phyloP scores from a whole-genome alignment of 805 yeast species.

The Lachancea quebecensis region DNA sequence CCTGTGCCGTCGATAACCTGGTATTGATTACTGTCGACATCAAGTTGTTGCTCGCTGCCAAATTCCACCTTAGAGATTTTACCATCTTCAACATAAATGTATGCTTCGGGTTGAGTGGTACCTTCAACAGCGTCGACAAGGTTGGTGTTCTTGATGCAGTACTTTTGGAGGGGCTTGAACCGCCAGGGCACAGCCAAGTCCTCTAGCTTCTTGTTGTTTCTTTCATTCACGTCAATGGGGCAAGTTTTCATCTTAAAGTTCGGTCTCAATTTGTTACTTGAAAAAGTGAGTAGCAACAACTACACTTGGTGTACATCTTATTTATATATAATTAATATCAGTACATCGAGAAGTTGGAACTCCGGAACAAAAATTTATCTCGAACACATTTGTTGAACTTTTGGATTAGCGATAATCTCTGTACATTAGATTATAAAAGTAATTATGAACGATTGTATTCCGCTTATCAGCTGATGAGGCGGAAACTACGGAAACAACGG shows the following conservation, averaged over 20 bases:
- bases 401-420: too few relatives aligned
- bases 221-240: constrained; percentile 8
- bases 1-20: constrained; percentile 10
- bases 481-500: too few relatives aligned
- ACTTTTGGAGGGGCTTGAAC: constrained; percentile 1
- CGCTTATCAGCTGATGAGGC: too few relatives aligned
- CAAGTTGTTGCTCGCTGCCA: not conserved
- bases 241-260: not conserved
- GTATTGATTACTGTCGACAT: constrained; percentile 3
- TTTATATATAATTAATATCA: too few relatives aligned
- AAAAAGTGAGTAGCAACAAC: too few relatives aligned
- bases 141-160: constrained; percentile 9
- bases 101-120: not conserved
- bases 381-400: too few relatives aligned
- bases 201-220: constrained; percentile 8
- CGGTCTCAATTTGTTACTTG: too few relatives aligned
- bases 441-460: too few relatives aligned
- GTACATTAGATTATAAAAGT: too few relatives aligned
- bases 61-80: constrained; percentile 8
- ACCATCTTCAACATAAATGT: constrained; percentile 9
- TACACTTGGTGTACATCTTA: too few relatives aligned
- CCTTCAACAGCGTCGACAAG: constrained; percentile 9
- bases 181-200: constrained; percentile 7
- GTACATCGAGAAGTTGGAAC: not conserved
- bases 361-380: too few relatives aligned